Percentiles rank a stretch among this genome's conserved stretches.
Evolutionary conservation across 805 yeast species (phyloP).

Genomic region (Wickerhamiella nectarea): DNA sequence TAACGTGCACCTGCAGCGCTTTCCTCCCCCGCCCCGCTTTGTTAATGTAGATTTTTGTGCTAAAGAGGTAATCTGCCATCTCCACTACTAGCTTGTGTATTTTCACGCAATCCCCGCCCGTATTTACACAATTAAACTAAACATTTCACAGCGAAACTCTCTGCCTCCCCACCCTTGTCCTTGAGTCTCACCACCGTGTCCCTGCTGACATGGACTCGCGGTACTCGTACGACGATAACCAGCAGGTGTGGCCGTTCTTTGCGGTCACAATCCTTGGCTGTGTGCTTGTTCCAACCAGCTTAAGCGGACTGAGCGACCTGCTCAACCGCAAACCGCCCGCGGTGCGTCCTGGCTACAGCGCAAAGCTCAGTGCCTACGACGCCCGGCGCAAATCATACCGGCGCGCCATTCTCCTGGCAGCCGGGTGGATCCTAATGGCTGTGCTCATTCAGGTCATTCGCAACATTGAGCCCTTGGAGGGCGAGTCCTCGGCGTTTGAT

Average conservation of each 20-base stretch:
- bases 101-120: no score
- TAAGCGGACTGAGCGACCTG: constrained; percentile 1
- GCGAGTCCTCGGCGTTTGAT: constrained; percentile 41
- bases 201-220: constrained; percentile 31
- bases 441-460: constrained; percentile 29
- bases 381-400: constrained; percentile 9
- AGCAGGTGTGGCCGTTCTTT: constrained; percentile 91
- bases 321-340: neutral
- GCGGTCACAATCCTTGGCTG: constrained; percentile 57
- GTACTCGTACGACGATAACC: constrained; percentile 74
- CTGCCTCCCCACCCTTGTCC: neutral
- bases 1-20: no score
- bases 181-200: constrained; percentile 3
- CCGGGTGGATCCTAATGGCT: constrained; percentile 52
- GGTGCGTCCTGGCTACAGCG: constrained; percentile 6
- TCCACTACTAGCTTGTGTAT: no score
- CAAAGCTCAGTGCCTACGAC: constrained; percentile 3
- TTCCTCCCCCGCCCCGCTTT: no score
- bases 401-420: constrained; percentile 22
- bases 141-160: neutral
- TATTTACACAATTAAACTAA: no score
- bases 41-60: no score
- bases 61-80: no score
- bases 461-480: constrained; percentile 25
- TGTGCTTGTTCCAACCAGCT: constrained; percentile 52